Base-by-base conservation (phyloP, 441 rosid species). In the Erodium trifolium region DNA sequence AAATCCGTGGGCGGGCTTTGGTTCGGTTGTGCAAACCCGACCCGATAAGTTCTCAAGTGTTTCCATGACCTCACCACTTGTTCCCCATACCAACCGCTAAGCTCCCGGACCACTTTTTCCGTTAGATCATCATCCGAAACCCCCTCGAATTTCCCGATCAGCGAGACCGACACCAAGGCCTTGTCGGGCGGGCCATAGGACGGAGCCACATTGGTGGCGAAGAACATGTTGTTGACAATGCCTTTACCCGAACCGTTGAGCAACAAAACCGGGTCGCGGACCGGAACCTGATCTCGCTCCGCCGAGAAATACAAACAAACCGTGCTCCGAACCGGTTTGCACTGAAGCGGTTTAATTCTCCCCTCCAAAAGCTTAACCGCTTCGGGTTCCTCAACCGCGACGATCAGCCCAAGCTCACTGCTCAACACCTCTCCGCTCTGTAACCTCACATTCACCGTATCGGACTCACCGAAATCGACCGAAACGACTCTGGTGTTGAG, bases 221-320 rank as follows among this genome's bases (percentile, higher is more conserved):
- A 90, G 73, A 88, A 87, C 97, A 92, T 90, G 83, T 92, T 92
- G 67, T 92, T 92, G 67, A 92, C 82, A 2, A 88, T 84, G 1
- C 98, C 97, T 66, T 81, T 9, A 0, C 85, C 88, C 31, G 97
- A 79, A 0, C 98, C 96, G 49, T 88, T 90, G 5, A 92, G 84
- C 69, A 87, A 84, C 59, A 92, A 79, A 51, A 86, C 89, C 19
- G 98, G 93, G 14, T 88, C 93, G 35, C 70, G 47, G 13, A 83
- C 88, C 0, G 96, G 98, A 68, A 90, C 82, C 62, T 72, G 68
- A 14, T 77, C 75, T 49, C 41, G 63, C 39, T 90, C 86, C 1
- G 87, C 81, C 7, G 91, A 62, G 70, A 92, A 92, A 67, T 92
- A 92, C 65, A 92, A 13, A 27, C 96, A 92, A 60, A 88, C 81